Conservation (phyloP, 805 yeast genomes). For the Gaillardinia entomophila region DNA sequence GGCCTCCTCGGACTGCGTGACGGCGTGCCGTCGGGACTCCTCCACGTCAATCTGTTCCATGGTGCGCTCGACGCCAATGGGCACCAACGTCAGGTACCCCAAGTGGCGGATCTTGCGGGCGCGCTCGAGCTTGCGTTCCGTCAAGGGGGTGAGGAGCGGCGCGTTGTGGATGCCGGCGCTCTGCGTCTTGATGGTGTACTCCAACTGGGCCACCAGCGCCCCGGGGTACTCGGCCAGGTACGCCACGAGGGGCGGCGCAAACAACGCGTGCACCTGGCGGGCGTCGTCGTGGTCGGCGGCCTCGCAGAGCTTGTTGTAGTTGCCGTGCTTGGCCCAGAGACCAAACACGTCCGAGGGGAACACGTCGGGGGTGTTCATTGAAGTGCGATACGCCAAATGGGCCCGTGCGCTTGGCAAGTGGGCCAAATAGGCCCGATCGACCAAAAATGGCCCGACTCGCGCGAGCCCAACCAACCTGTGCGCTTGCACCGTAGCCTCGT, state of each 20-base stretch:
- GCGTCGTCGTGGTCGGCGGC: conserved; percentile 11
- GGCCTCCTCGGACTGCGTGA: conserved; percentile 10
- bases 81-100: conserved; percentile 31
- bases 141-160: conserved; percentile 12
- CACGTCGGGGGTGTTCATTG: conserved; percentile 45
- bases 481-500: too few species aligned
- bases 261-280: conserved; percentile 14
- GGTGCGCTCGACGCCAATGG: conserved; percentile 35
- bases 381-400: too few species aligned
- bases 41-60: conserved; percentile 33
- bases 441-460: too few species aligned
- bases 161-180: conserved; percentile 6
- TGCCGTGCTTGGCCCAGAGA: conserved; percentile 27
- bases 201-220: conserved; percentile 11
- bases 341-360: conserved; percentile 42
- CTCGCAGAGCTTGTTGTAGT: conserved; percentile 1
- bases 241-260: conserved; percentile 51
- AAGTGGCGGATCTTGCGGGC: conserved; percentile 22
- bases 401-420: too few species aligned
- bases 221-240: conserved; percentile 42
- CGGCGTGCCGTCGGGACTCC: conserved; percentile 7
- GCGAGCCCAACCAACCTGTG: too few species aligned
- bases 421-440: too few species aligned
- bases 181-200: conserved; percentile 15
- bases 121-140: conserved; percentile 13